Evolutionary conservation across 768 basidiomycete species (phyloP).

Genomic region (Auricularia heimuer): DNA sequence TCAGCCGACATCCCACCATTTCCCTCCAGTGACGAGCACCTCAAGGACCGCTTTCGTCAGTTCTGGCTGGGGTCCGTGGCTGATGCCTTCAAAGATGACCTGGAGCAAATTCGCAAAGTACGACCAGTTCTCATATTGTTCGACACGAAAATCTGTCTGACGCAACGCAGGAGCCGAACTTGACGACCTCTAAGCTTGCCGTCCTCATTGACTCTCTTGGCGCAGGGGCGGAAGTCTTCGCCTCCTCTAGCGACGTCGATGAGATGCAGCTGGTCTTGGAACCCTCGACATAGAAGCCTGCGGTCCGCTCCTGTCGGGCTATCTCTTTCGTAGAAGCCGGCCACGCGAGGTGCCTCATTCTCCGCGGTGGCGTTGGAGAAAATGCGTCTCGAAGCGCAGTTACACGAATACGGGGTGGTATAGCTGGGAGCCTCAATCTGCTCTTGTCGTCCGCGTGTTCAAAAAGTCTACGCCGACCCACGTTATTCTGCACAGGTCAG

Average conservation of each 20-base stretch:
- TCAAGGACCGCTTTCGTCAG: conserved; percentile 64
- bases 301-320: too few relatives aligned
- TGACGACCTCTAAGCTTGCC: conserved; percentile 56
- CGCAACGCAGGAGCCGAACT: conserved; percentile 47
- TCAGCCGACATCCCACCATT: conserved; percentile 45
- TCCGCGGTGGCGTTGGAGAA: too few relatives aligned
- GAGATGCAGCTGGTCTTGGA: conserved; percentile 68
- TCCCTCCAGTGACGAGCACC: conserved; percentile 23
- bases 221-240: conserved; percentile 65
- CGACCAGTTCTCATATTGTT: conserved; percentile 12
- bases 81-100: conserved; percentile 73
- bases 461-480: too few relatives aligned
- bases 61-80: conserved; percentile 84
- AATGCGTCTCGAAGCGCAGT: too few relatives aligned
- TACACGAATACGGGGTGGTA: too few relatives aligned
- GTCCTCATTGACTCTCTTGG: conserved; percentile 77
- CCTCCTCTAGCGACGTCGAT: conserved; percentile 35
- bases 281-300: too few relatives aligned
- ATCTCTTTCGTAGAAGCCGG: too few relatives aligned
- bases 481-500: too few relatives aligned
- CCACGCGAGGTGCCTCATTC: too few relatives aligned
- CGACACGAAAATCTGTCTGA: conserved; percentile 17
- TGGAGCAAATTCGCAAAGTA: conserved; percentile 78
- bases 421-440: too few relatives aligned
- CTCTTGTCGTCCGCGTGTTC: too few relatives aligned